These are phyloP conservation scores for Iberis amara DNA, from an alignment of 441 rosid genomes.

Conservation along the genomic window DNA sequence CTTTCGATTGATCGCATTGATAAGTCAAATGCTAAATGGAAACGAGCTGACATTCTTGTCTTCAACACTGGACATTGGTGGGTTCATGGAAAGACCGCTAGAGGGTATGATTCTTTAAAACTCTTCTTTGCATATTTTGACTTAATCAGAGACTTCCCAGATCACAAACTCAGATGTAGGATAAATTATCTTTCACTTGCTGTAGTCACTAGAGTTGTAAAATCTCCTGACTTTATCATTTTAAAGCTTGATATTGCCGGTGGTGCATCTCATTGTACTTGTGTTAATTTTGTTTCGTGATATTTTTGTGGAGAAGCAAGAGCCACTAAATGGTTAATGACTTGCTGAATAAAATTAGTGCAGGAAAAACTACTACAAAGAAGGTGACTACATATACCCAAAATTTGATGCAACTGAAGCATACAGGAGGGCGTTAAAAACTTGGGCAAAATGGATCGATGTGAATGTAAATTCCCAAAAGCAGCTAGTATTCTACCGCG, in stretches of 20 bases:
- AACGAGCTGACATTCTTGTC: constrained; percentile 70
- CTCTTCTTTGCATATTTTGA: background rate
- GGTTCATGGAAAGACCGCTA: constrained; percentile 91
- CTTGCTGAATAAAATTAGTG: constrained; percentile 22
- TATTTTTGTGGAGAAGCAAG: constrained; percentile 2
- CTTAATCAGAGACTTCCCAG: background rate
- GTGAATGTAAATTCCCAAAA: constrained; percentile 44
- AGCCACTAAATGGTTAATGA: constrained; percentile 22
- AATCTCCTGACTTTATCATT: constrained; percentile 9
- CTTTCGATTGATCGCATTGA: constrained; percentile 77
- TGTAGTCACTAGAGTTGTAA: background rate
- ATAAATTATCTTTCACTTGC: too few relatives aligned
- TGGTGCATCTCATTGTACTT: constrained; percentile 12
- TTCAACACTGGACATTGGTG: constrained; percentile 98
- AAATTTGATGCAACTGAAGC: constrained; percentile 80
- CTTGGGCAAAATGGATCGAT: constrained; percentile 87
- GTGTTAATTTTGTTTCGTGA: constrained; percentile 1
- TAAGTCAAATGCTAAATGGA: constrained; percentile 63
- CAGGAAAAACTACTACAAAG: constrained; percentile 91
- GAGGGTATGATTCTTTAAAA: constrained; percentile 48
- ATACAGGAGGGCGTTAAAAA: constrained; percentile 64
- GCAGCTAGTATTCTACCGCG: constrained; percentile 77
- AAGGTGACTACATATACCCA: constrained; percentile 79
- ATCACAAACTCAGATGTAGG: too few relatives aligned
- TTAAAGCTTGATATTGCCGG: constrained; percentile 2